Evolutionary conservation across 192 early-diverging fungal genomes (phyloP).

Genomic region (Backusella morwellensis): DNA sequence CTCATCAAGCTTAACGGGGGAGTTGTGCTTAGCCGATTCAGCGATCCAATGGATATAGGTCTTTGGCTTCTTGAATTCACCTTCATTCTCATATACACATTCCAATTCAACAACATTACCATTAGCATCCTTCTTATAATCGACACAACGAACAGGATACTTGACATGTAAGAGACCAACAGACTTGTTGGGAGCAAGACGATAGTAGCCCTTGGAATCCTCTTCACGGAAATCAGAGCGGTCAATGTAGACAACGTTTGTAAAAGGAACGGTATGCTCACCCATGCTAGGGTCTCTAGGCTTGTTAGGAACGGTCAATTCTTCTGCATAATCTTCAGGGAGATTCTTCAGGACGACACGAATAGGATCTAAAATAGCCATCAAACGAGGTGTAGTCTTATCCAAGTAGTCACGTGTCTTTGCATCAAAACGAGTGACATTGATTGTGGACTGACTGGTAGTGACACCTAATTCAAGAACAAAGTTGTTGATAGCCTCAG

Average conservation of each 20-base stretch:
- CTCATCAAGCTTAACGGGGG: slow-evolving; percentile 82
- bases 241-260: slow-evolving; percentile 93
- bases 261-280: slow-evolving; percentile 86
- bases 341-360: slow-evolving; percentile 90
- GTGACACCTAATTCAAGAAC: slow-evolving; percentile 90
- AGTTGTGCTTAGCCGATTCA: slow-evolving; percentile 76
- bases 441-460: slow-evolving; percentile 78
- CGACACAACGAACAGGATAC: slow-evolving; percentile 85
- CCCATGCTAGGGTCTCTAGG: slow-evolving; percentile 87
- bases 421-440: slow-evolving; percentile 88
- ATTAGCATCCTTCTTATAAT: slow-evolving; percentile 68
- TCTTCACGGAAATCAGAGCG: slow-evolving; percentile 90
- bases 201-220: slow-evolving; percentile 94
- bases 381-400: slow-evolving; percentile 88
- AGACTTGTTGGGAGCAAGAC: slow-evolving; percentile 89
- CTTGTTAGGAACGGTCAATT: slow-evolving; percentile 85
- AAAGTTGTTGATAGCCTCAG: slow-evolving; percentile 98
- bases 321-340: slow-evolving; percentile 76
- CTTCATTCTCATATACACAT: slow-evolving; percentile 75
- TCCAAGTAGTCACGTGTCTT: slow-evolving; percentile 94
- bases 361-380: slow-evolving; percentile 88
- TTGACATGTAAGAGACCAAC: slow-evolving; percentile 89
- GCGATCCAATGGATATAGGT: slow-evolving; percentile 99
- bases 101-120: slow-evolving; percentile 85
- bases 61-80: slow-evolving; percentile 80